Conservation (phyloP, 192 early-diverging fungal genomes). For the Allomyces arbusculus region DNA sequence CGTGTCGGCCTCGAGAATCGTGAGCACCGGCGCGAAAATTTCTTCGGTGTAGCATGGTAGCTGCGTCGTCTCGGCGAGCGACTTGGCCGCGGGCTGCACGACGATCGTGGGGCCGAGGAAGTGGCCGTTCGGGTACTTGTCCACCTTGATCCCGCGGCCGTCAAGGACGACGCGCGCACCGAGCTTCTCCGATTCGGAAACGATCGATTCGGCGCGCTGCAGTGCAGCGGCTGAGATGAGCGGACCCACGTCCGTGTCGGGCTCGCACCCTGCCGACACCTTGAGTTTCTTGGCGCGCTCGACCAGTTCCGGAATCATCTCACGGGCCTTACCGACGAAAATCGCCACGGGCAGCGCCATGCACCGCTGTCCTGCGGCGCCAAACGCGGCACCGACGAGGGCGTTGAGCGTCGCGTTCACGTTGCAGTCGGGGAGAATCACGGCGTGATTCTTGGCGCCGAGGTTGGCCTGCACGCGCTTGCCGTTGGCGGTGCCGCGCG, state of each 20-base stretch:
- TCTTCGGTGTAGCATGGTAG: slow-evolving; percentile 35
- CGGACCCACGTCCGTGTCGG: slow-evolving; percentile 73
- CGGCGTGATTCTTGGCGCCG: slow-evolving; percentile 94
- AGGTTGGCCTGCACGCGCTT: slow-evolving; percentile 94
- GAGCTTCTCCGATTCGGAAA: slow-evolving; percentile 62
- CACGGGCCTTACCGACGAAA: slow-evolving; percentile 65
- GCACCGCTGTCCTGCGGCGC: slow-evolving; percentile 93
- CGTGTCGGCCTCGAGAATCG: slow-evolving; percentile 59
- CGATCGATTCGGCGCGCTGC: slow-evolving; percentile 47
- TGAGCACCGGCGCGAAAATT: slow-evolving; percentile 87
- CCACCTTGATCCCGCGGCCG: slow-evolving; percentile 54
- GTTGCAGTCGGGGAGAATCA: slow-evolving; percentile 82
- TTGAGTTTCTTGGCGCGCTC: slow-evolving; percentile 66
- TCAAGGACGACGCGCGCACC: slow-evolving; percentile 74
- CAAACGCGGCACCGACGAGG: slow-evolving; percentile 83
- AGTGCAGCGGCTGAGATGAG: slow-evolving; percentile 65
- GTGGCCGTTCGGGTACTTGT: slow-evolving; percentile 68
- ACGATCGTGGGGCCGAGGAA: slow-evolving; percentile 91
- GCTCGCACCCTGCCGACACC: slow-evolving; percentile 64
- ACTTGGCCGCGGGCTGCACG: slow-evolving; percentile 34
- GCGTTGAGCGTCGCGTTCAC: slow-evolving; percentile 86
- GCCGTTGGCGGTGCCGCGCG: slow-evolving; percentile 65
- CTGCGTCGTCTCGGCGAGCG: background rate
- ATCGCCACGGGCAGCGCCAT: slow-evolving; percentile 88
- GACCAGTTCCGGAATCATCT: slow-evolving; percentile 78